Conservation (phyloP, 345 rosid genomes). For the Rhodamnia rubescens region DNA sequence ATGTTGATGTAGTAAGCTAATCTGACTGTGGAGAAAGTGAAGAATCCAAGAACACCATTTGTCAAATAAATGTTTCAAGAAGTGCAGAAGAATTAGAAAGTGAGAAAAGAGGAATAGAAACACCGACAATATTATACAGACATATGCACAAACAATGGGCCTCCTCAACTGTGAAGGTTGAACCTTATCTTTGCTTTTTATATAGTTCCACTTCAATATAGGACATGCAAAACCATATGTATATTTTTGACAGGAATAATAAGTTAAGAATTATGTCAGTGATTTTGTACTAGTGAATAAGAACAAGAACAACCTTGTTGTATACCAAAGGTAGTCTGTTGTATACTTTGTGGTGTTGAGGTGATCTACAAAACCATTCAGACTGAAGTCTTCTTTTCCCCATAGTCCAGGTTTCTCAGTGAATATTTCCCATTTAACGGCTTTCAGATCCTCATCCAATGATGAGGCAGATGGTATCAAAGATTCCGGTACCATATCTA, state of each 20-base stretch:
- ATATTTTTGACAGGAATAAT: not conserved
- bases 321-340: conserved; percentile 95
- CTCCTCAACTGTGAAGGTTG: not conserved
- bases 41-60: not conserved
- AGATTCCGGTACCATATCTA: conserved; percentile 72
- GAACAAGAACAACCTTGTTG: conserved; percentile 59
- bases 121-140: not conserved
- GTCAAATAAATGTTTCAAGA: not conserved
- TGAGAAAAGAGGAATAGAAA: not conserved
- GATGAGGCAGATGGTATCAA: conserved; percentile 27
- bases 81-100: not conserved
- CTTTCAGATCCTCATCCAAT: conserved; percentile 11
- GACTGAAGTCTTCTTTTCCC: conserved; percentile 58
- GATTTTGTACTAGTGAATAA: not conserved
- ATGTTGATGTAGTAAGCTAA: not conserved
- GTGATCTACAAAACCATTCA: conserved; percentile 61
- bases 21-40: not conserved
- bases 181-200: not conserved
- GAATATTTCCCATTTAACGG: conserved; percentile 66
- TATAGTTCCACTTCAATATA: not conserved
- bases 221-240: not conserved
- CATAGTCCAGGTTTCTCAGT: conserved; percentile 64
- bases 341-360: conserved; percentile 74
- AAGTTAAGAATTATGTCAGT: not conserved
- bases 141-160: not conserved